These are phyloP conservation scores for Diaporthe citriasiana DNA, from an alignment of 2,329 filamentous ascomycete genomes.

Conservation along the genomic window DNA sequence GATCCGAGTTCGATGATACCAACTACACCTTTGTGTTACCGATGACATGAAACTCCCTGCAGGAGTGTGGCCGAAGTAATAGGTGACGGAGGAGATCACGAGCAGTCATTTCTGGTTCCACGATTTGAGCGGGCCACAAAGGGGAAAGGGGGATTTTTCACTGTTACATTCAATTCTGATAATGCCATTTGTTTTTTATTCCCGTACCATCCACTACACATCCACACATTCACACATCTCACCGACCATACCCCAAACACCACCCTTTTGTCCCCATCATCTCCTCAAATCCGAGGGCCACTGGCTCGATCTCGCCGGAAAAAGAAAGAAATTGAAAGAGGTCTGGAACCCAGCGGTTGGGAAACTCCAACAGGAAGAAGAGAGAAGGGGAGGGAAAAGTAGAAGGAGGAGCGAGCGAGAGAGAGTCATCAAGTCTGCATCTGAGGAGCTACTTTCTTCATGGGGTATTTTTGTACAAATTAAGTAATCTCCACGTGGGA, in stretches of 20 bases:
- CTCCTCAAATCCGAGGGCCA: neutral
- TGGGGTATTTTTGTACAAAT: conserved; percentile 31
- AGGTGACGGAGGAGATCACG: conserved; percentile 3
- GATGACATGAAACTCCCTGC: neutral
- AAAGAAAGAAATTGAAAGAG: neutral
- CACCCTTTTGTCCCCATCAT: conserved; percentile 9
- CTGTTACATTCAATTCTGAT: conserved; percentile 42
- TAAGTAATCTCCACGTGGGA: conserved; percentile 32
- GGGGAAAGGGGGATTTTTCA: conserved; percentile 10
- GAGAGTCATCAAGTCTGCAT: conserved; percentile 26
- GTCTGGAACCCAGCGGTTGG: neutral
- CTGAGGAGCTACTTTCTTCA: conserved; percentile 30
- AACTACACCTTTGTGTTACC: conserved; percentile 7
- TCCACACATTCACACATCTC: conserved; percentile 3
- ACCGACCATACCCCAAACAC: neutral
- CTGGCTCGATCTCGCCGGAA: neutral
- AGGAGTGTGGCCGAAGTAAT: conserved; percentile 28
- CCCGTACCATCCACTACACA: conserved; percentile 24
- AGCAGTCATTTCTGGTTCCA: conserved; percentile 35
- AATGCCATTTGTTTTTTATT: conserved; percentile 40
- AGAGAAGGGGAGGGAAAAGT: neutral
- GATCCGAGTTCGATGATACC: conserved; percentile 15
- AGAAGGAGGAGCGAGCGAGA: conserved; percentile 2
- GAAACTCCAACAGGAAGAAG: neutral
- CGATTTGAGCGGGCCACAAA: conserved; percentile 5